Evolutionary conservation across 2,329 filamentous ascomycete species (phyloP).

Genomic region (Fusarium sambucinum): DNA sequence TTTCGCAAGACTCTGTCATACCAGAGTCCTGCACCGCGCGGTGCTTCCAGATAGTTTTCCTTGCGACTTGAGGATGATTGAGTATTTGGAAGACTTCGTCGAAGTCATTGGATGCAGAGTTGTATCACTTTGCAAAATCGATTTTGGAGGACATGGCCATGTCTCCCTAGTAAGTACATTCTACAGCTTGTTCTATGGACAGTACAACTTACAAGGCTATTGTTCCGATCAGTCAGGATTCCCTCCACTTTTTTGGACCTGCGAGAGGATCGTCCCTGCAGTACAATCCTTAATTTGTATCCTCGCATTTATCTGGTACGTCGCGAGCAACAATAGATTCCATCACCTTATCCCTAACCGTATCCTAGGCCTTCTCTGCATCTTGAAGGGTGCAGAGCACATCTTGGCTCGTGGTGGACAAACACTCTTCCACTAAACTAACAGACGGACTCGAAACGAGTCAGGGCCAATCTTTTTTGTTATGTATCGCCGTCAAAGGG

Average conservation of each 20-base stretch:
- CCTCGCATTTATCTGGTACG: background rate
- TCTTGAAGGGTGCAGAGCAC: background rate
- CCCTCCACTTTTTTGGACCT: background rate
- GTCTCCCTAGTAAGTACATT: background rate
- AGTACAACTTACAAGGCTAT: background rate
- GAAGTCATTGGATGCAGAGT: background rate
- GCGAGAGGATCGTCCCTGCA: too few relatives aligned
- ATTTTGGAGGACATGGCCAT: background rate
- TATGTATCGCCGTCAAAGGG: background rate
- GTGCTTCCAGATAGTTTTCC: rapidly evolving
- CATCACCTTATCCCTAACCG: background rate
- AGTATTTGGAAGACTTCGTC: background rate
- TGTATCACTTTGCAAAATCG: background rate
- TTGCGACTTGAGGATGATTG: background rate
- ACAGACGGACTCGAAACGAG: background rate
- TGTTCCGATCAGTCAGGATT: background rate
- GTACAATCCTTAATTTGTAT: background rate
- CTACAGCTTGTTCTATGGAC: background rate
- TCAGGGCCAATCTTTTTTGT: background rate
- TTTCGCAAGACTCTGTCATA: background rate
- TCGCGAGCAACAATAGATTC: background rate
- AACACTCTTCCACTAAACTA: background rate
- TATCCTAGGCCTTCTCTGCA: background rate
- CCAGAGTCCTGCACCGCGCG: background rate
- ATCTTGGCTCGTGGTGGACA: background rate